A percentile compares a stretch with the other conserved stretches of the same genome.
Evolutionary conservation across 768 basidiomycete species (phyloP).

Genomic region (Boletus insuetus): DNA sequence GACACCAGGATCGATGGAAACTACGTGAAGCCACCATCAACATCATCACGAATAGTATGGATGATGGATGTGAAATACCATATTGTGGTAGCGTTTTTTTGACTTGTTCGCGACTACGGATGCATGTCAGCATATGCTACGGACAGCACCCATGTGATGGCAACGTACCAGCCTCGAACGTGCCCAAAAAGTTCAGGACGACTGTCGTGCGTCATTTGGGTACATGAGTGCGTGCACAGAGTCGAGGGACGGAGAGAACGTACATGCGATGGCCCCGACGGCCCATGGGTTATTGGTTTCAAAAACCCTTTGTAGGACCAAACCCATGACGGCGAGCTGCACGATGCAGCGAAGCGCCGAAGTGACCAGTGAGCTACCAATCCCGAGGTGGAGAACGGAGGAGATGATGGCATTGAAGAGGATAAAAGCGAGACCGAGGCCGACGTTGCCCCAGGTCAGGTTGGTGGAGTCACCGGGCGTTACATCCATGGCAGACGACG

Average conservation of each 20-base stretch:
- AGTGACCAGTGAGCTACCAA: conserved; percentile 64
- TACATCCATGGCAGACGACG: conserved; percentile 29
- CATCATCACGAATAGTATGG: not conserved
- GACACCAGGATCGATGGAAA: conserved; percentile 64
- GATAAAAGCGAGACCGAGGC: conserved; percentile 72
- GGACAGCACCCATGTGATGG: not conserved
- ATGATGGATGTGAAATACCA: conserved; percentile 46
- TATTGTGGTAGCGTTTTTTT: conserved; percentile 64
- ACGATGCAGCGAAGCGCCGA: conserved; percentile 73
- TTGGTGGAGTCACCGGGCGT: conserved; percentile 22
- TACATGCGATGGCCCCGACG: conserved; percentile 71
- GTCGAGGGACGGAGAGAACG: conserved; percentile 27
- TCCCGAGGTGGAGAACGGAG: conserved; percentile 57
- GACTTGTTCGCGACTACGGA: conserved; percentile 72
- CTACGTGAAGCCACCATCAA: conserved; percentile 28
- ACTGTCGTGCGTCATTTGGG: conserved; percentile 35
- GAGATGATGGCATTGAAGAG: conserved; percentile 70
- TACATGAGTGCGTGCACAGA: not conserved
- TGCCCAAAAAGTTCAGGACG: conserved; percentile 72
- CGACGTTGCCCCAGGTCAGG: conserved; percentile 73
- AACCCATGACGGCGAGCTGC: conserved; percentile 73
- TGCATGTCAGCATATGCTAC: not conserved
- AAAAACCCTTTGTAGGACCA: conserved; percentile 71
- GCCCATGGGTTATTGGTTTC: conserved; percentile 71
- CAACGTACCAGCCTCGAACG: conserved; percentile 66